Evolutionary conservation across 192 early-diverging fungal genomes (phyloP), one percentile per base, ranked within the genome.

Genomic region (Coemansia erecta): DNA sequence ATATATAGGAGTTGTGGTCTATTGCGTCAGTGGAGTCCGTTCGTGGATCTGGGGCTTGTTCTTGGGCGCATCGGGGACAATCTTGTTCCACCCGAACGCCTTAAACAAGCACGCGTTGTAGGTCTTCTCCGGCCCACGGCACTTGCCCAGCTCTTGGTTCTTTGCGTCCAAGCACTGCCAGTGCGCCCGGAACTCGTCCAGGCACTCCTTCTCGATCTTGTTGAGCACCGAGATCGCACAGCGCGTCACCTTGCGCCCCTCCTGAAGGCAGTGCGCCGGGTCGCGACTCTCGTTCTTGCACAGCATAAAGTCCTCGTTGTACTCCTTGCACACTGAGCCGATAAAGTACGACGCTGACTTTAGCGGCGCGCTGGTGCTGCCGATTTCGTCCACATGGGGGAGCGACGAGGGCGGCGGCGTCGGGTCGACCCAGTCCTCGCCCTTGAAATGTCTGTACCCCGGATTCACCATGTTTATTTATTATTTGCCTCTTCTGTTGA

Each of bases 251-350:
- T 92, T 92, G 61, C 94, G 84, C 12, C 96, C 96, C 60, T 98
- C 96, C 82, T 87, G 85, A 42, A 98, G 77, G 61, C 96, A 98
- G 64, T 94, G 90, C 54, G 84, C 72, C 8, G 96, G 96, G 65
- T 97, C 89, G 53, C 86, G 85, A 71, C 83, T 89, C 60, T 96
- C 92, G 65, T 86, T 84, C 82, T 97, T 98, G 85, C 96, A 98
- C 39, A 92, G 83, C 90, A 98, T 93, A 67, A 91, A 98, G 70
- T 98, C 96, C 62, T 96, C 92, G 64, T 87, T 91, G 83, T 90
- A 95, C 46, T 90, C 89, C 65, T 91, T 88, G 89, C 96, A 98
- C 70, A 85, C 84, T 37, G 82, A 68, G 28, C 90, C 92, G 67
- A 97, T 89, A 70, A 90, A 91, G 72, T 90, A 97, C n/a, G 94